Conservation (phyloP, 192 early-diverging fungal species). For the Entomortierella beljakovae region DNA sequence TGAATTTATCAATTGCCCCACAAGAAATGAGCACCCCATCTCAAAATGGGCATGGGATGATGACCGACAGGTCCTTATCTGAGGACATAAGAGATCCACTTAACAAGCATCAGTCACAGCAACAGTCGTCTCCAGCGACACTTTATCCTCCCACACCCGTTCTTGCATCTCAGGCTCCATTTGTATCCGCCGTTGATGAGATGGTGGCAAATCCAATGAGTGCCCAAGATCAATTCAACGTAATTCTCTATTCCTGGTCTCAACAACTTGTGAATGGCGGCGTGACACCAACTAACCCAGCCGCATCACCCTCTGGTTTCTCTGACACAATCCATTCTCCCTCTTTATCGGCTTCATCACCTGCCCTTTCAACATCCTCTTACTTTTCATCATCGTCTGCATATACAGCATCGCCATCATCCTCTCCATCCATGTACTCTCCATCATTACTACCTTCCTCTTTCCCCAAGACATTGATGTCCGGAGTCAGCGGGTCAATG, state of each 20-base stretch:
- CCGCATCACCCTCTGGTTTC: background rate
- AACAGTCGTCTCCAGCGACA: background rate
- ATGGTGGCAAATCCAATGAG: background rate
- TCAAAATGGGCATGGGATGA: background rate
- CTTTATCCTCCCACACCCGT: background rate
- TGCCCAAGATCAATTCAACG: background rate
- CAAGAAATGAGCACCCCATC: too few species aligned
- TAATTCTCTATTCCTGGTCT: background rate
- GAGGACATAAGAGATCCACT: background rate
- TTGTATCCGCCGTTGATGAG: background rate
- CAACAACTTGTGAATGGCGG: background rate
- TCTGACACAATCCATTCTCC: background rate
- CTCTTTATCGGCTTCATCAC: constrained; percentile 1
- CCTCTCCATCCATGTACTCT: background rate
- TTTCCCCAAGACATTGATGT: background rate
- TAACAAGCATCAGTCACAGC: too few species aligned
- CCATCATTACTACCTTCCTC: background rate
- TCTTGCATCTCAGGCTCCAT: background rate
- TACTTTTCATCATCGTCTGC: background rate
- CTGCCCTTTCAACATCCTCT: background rate
- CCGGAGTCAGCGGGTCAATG: too few species aligned
- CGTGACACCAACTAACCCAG: background rate
- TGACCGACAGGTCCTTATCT: background rate
- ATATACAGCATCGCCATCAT: background rate
- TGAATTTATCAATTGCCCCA: too few species aligned